These are phyloP conservation scores for Cystofilobasidium bisporidii DNA, from an alignment of 768 basidiomycete genomes.

Conservation along the genomic window DNA sequence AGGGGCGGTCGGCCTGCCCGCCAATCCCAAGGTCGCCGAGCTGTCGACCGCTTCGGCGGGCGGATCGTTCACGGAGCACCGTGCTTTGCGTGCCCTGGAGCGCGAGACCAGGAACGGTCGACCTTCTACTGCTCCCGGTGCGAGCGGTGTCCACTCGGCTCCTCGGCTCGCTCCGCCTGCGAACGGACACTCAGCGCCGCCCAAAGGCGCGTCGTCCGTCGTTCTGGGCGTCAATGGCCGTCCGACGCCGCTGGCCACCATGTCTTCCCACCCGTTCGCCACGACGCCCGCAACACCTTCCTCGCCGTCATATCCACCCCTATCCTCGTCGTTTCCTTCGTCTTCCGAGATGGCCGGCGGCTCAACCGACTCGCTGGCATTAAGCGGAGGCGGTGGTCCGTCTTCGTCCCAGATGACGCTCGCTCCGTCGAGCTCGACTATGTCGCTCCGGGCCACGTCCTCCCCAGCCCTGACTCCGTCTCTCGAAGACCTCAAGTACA, in stretches of 20 bases:
- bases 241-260: background rate
- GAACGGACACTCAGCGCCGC: background rate
- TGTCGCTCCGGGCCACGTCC: slow-evolving; percentile 4
- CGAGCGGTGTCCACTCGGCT: background rate
- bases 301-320: slow-evolving; percentile 17
- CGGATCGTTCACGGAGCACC: slow-evolving; percentile 26
- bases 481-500: slow-evolving; percentile 68
- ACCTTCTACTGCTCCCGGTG: background rate
- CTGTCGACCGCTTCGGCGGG: slow-evolving; percentile 4
- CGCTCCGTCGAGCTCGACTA: slow-evolving; percentile 51
- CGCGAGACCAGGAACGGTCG: slow-evolving; percentile 2
- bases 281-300: slow-evolving; percentile 21
- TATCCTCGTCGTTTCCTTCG: slow-evolving; percentile 22
- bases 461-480: slow-evolving; percentile 37
- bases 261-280: slow-evolving; percentile 26
- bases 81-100: slow-evolving; percentile 18
- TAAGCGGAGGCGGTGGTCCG: background rate
- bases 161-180: background rate
- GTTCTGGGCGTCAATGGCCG: slow-evolving; percentile 16
- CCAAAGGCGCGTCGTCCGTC: background rate
- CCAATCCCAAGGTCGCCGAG: background rate
- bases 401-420: slow-evolving; percentile 31
- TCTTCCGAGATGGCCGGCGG: slow-evolving; percentile 14
- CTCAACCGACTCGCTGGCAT: slow-evolving; percentile 15
- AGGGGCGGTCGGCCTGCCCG: background rate